A percentile compares a stretch with the other conserved stretches of the same genome.
Conservation (phyloP, 306 rosid species). For the Prunus salicina region DNA sequence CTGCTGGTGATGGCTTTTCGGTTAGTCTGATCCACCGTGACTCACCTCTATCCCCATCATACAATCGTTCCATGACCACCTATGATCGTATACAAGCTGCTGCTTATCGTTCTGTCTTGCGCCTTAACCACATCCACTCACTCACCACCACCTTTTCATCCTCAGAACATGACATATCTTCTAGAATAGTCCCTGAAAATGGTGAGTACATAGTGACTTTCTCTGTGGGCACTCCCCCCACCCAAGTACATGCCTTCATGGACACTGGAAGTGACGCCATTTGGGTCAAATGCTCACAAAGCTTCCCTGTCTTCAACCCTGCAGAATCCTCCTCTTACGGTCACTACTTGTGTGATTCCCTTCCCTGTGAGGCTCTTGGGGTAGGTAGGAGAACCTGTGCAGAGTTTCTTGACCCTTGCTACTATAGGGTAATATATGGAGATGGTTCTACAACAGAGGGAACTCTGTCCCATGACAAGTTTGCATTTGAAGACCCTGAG, state of each 20-base stretch:
- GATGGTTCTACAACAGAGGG: slow-evolving; percentile 11
- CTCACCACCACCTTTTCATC: neutral
- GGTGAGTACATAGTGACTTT: slow-evolving; percentile 17
- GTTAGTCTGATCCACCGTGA: slow-evolving; percentile 21
- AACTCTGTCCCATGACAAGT: slow-evolving; percentile 15
- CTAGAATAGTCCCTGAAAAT: neutral
- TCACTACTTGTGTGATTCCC: too few relatives aligned
- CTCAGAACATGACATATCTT: neutral
- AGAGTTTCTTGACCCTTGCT: too few relatives aligned
- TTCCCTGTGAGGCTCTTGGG: too few relatives aligned
- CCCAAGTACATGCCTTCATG: slow-evolving; percentile 12
- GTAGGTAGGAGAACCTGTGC: too few relatives aligned
- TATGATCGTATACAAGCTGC: slow-evolving; percentile 8
- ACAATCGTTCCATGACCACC: slow-evolving; percentile 12
- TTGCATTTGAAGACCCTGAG: slow-evolving; percentile 4
- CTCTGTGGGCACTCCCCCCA: slow-evolving; percentile 21
- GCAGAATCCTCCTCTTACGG: neutral
- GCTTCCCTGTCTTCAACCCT: neutral
- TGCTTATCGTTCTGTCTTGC: slow-evolving; percentile 10
- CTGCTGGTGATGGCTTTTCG: slow-evolving; percentile 10
- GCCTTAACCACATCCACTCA: slow-evolving; percentile 1
- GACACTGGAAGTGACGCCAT: slow-evolving; percentile 13
- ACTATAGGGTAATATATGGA: too few relatives aligned
- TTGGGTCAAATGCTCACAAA: slow-evolving; percentile 20
- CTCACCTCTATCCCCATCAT: slow-evolving; percentile 24